Evolutionary conservation across 352 stramenopile genomes (phyloP), one percentile per base, ranked within the genome.

Genomic region (Thalassiosira livingstoniorum): DNA sequence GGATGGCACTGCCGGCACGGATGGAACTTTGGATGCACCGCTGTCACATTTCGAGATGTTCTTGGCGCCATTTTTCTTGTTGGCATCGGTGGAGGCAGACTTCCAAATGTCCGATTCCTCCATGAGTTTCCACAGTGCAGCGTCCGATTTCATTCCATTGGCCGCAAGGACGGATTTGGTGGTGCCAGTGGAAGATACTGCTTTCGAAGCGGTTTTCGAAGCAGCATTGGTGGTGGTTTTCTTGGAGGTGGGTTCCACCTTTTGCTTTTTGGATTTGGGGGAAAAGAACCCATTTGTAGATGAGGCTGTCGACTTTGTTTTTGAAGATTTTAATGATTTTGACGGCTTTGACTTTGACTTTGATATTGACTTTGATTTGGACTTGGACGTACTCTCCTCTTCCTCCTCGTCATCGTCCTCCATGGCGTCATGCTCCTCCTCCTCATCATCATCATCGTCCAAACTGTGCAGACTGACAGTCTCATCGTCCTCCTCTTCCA

Each of bases 71-170:
- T 42, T 55, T 11, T 74, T 64, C 4, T 61, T 64, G 7, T 10
- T 51, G 64, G 53, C 47, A 58, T 11, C 29, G 0, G 55, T 27
- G 0, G 37, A 13, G 1, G 31, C 23, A 15, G 27, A 57, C 23
- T 32, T 65, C 29, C 27, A 73, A 18, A 2, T 67, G n/a, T 78
- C 65, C 35, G 75, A n/a, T 32, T 78, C 64, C 69, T 55, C 45
- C 21, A 74, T 64, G 7, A 74, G 10, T 0, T 31, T 23, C 10
- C 32, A 21, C 18, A 85, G 42, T 5, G 72, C 34, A 43, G 32
- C 32, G 62, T 87, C 72, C 1, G 62, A 78, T 65, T 84, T 82
- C 75, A 84, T 87, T 7, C 31, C 57, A n/a, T 61, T 75, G 65
- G 73, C 57, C 18, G 58, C 66, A 13, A 43, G 63, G 29, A 75